phyloP scores from a whole-genome alignment of 23 red algal genomes.

The Gracilaria vermiculophylla region DNA sequence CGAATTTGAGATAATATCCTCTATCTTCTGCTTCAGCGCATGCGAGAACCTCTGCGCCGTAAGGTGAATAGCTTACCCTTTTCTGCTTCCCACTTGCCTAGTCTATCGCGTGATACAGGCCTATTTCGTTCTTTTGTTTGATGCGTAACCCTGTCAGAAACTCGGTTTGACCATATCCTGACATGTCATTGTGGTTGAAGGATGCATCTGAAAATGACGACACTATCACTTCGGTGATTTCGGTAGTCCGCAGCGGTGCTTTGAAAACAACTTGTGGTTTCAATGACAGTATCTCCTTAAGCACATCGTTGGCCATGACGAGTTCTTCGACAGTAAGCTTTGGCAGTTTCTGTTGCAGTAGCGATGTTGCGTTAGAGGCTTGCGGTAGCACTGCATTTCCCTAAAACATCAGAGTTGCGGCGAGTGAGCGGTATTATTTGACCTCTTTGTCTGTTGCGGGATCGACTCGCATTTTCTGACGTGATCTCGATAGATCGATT shows the following conservation, averaged over 20 bases:
- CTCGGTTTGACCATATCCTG: neutral
- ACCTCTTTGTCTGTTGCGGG: neutral
- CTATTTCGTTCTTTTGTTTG: neutral
- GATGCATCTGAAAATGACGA: neutral
- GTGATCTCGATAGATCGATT: neutral
- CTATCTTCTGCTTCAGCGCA: neutral
- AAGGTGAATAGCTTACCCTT: neutral
- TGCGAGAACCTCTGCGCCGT: neutral
- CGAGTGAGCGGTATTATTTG: neutral
- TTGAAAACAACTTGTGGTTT: neutral
- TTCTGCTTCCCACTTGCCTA: neutral
- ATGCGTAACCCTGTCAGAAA: neutral
- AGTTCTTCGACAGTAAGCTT: neutral
- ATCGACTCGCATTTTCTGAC: neutral
- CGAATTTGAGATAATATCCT: neutral
- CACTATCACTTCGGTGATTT: neutral
- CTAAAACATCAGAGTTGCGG: neutral
- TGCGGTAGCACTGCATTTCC: slow-evolving; percentile 9
- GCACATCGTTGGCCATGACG: neutral
- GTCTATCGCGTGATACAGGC: neutral
- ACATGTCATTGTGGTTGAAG: neutral
- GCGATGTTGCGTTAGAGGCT: neutral
- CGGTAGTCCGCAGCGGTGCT: neutral
- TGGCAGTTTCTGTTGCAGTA: slow-evolving; percentile 10
- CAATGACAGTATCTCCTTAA: neutral